Conservation (phyloP, 176 grass and related monocot genomes). For the Microstegium vimineum region DNA sequence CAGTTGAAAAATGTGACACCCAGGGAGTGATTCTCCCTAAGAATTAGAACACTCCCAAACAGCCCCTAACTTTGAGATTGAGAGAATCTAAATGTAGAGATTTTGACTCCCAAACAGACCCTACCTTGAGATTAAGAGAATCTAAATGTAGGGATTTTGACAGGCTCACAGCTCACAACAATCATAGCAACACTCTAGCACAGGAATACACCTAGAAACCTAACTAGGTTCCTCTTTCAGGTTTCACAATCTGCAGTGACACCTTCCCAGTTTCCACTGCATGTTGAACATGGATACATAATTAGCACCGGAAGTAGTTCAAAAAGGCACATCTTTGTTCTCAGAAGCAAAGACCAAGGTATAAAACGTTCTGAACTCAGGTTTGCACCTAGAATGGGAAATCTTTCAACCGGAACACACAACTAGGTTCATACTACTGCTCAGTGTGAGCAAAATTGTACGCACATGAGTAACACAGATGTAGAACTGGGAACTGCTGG, state of each 20-base stretch:
- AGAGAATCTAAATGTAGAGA: too few species aligned
- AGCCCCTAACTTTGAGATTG: too few species aligned
- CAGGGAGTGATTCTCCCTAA: too few species aligned
- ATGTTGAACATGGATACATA: background rate
- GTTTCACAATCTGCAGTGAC: background rate
- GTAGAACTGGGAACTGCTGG: slow-evolving; percentile 12
- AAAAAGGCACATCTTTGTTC: slow-evolving; percentile 17
- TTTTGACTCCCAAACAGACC: too few species aligned
- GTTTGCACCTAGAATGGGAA: slow-evolving; percentile 2
- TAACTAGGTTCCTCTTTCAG: background rate
- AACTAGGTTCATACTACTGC: slow-evolving; percentile 43
- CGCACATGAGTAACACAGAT: slow-evolving; percentile 23
- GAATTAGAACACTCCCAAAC: too few species aligned
- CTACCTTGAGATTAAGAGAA: too few species aligned
- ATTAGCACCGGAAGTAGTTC: background rate
- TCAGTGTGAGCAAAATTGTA: slow-evolving; percentile 29
- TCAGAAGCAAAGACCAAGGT: slow-evolving; percentile 10
- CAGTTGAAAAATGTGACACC: too few species aligned
- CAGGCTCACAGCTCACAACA: too few species aligned
- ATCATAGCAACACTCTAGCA: too few species aligned
- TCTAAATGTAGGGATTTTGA: too few species aligned
- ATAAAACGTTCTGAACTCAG: slow-evolving; percentile 26
- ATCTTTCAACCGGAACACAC: slow-evolving; percentile 27
- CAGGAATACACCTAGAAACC: background rate
- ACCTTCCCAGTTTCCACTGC: background rate